These are phyloP conservation scores for Cladosporium halotolerans DNA, from an alignment of 2,329 filamentous ascomycete species.

Conservation along the genomic window DNA sequence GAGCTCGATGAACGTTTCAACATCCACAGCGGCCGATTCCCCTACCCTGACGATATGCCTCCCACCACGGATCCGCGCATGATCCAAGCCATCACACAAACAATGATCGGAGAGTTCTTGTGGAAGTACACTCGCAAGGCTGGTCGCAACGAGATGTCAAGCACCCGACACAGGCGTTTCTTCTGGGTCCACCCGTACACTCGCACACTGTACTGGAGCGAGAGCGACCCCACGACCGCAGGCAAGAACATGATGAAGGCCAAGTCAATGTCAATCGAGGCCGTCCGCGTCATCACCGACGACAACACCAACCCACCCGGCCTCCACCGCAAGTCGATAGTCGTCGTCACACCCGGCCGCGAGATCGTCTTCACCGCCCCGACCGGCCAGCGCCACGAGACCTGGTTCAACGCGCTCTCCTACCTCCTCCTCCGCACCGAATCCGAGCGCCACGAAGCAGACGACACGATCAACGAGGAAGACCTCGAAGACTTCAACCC, in stretches of 20 bases:
- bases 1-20: conserved; percentile 91
- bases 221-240: conserved; percentile 73
- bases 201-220: conserved; percentile 92
- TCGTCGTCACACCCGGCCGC: conserved; percentile 82
- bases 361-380: conserved; percentile 90
- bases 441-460: conserved; percentile 41
- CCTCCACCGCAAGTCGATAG: conserved; percentile 85
- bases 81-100: conserved; percentile 98
- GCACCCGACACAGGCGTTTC: conserved; percentile 85
- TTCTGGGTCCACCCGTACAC: conserved; percentile 99
- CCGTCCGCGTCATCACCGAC: conserved; percentile 83
- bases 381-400: conserved; percentile 91
- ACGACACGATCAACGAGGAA: conserved; percentile 51
- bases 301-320: conserved; percentile 94
- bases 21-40: conserved; percentile 50
- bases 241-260: conserved; percentile 69
- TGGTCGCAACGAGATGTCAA: conserved; percentile 81
- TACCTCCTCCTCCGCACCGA: conserved; percentile 77
- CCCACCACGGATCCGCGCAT: conserved; percentile 81
- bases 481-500: conserved; percentile 78
- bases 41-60: conserved; percentile 56
- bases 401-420: conserved; percentile 95
- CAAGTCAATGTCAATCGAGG: conserved; percentile 92
- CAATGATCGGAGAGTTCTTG: conserved; percentile 97
- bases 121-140: conserved; percentile 99